Evolutionary conservation across 176 grass and related monocot genomes (phyloP).

Genomic region (Carex pumila): DNA sequence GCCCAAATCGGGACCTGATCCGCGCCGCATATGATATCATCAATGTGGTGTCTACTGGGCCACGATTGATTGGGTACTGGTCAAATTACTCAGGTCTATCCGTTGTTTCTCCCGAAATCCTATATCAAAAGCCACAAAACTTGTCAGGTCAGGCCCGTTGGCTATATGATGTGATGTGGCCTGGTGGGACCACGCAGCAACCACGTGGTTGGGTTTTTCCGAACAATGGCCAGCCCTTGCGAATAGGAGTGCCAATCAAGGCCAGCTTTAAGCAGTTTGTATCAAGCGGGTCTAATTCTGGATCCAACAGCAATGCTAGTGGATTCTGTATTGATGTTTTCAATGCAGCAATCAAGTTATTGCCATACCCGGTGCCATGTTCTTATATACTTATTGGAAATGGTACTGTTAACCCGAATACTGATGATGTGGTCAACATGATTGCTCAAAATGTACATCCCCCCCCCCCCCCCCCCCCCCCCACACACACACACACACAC

Average conservation of each 20-base stretch:
- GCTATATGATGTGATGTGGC: slow-evolving; percentile 52
- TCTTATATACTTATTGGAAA: slow-evolving; percentile 57
- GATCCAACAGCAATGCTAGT: slow-evolving; percentile 30
- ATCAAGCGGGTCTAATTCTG: slow-evolving; percentile 29
- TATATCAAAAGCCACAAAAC: slow-evolving; percentile 53
- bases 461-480: not conserved
- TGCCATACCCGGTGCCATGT: slow-evolving; percentile 68
- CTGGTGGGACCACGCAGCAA: slow-evolving; percentile 27
- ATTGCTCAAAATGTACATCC: slow-evolving; percentile 51
- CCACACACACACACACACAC: not conserved
- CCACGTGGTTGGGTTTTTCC: slow-evolving; percentile 75
- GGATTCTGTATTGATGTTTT: slow-evolving; percentile 76
- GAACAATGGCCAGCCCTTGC: slow-evolving; percentile 58
- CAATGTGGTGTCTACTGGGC: slow-evolving; percentile 38
- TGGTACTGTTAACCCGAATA: slow-evolving; percentile 48
- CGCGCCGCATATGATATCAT: slow-evolving; percentile 62
- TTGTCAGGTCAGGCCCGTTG: slow-evolving; percentile 29
- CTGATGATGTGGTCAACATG: slow-evolving; percentile 47
- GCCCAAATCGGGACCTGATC: slow-evolving; percentile 46
- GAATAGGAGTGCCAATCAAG: slow-evolving; percentile 74
- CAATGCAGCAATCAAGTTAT: slow-evolving; percentile 52
- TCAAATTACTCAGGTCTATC: slow-evolving; percentile 68
- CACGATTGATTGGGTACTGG: slow-evolving; percentile 62
- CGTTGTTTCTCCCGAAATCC: slow-evolving; percentile 46
- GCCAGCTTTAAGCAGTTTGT: slow-evolving; percentile 69